These are phyloP conservation scores for Paspalum vaginatum DNA, from an alignment of 176 grass and related monocot species.

Conservation along the genomic window DNA sequence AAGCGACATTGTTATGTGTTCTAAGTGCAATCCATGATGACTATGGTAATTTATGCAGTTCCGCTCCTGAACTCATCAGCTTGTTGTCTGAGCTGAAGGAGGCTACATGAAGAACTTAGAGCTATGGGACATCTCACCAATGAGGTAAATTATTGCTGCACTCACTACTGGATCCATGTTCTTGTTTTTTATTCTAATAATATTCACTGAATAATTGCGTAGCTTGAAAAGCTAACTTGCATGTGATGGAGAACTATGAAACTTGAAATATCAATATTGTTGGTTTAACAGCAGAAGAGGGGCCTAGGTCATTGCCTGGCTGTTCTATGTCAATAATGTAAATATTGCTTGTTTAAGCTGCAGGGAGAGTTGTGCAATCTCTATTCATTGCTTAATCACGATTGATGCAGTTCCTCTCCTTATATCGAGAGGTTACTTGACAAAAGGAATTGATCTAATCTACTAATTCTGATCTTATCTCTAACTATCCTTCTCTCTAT, in stretches of 20 bases:
- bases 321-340: too few relatives aligned
- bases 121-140: constrained; percentile 43
- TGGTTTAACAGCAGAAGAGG: neutral
- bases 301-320: neutral
- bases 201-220: neutral
- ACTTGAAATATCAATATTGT: neutral
- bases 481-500: too few relatives aligned
- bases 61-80: constrained; percentile 89
- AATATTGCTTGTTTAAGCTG: too few relatives aligned
- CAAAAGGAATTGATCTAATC: too few relatives aligned
- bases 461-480: too few relatives aligned
- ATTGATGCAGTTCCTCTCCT: too few relatives aligned
- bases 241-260: neutral
- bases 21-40: constrained; percentile 12
- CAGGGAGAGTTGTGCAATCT: too few relatives aligned
- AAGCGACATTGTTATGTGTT: constrained; percentile 24
- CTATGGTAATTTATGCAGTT: constrained; percentile 59
- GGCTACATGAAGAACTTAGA: constrained; percentile 64
- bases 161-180: constrained; percentile 1
- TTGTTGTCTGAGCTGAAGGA: constrained; percentile 84
- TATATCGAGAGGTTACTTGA: too few relatives aligned
- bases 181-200: constrained; percentile 15
- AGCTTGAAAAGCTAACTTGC: constrained; percentile 10
- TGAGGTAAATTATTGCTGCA: constrained; percentile 59
- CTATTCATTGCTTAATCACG: too few relatives aligned